Conservation (phyloP, 2,329 filamentous ascomycete genomes). For the Coniochaeta prunicola region DNA sequence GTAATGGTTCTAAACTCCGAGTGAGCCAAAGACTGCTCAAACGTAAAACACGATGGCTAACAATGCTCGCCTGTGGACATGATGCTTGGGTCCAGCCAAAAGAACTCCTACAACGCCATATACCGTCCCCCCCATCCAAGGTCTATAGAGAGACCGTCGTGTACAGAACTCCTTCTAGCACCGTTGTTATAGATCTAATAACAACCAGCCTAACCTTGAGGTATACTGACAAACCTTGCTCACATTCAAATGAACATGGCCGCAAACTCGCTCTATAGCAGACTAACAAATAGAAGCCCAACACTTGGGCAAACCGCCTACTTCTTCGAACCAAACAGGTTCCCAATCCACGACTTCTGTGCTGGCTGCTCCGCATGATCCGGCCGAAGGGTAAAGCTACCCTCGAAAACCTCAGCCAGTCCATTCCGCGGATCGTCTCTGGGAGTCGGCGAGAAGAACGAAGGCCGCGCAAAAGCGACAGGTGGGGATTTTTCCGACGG, state of each 20-base stretch:
- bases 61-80: not conserved
- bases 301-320: not conserved
- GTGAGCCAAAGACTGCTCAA: not conserved
- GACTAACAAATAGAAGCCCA: not conserved
- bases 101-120: not conserved
- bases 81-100: not conserved
- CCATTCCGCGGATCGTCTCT: slow-evolving; percentile 33
- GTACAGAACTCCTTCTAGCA: not conserved
- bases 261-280: too few relatives aligned
- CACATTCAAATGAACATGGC: not conserved
- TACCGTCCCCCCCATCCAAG: not conserved
- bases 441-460: slow-evolving; percentile 46
- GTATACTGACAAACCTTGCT: not conserved
- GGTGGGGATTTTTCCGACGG: not conserved
- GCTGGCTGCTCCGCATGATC: slow-evolving; percentile 12
- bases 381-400: slow-evolving; percentile 33
- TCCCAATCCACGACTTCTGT: not conserved
- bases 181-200: not conserved
- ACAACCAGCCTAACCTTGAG: not conserved
- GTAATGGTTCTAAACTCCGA: not conserved
- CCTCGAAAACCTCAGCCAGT: slow-evolving; percentile 35
- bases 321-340: not conserved
- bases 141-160: not conserved
- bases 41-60: not conserved
- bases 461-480: slow-evolving; percentile 50